A percentile compares a stretch with the other conserved stretches of the same genome.
These are phyloP conservation scores for Suhomyces maxii DNA, from an alignment of 1,139 yeast species.

Conservation along the genomic window DNA sequence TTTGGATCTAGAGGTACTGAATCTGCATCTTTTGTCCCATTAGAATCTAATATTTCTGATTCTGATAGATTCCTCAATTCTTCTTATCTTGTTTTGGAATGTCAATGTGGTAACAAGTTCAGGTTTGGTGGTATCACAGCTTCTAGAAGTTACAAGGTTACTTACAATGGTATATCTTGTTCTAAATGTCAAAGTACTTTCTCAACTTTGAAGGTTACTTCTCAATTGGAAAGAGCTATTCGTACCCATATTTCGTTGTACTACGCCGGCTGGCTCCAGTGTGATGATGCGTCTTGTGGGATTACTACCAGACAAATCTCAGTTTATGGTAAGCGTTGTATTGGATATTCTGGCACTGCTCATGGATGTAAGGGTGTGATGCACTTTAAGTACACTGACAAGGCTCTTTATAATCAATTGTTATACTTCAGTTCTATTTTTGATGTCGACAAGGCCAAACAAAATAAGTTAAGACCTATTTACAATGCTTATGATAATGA, in stretches of 20 bases:
- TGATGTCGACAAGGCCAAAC: conserved; percentile 78
- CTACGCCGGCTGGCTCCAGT: conserved; percentile 81
- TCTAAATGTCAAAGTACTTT: conserved; percentile 55
- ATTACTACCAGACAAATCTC: conserved; percentile 79
- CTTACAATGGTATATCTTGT: conserved; percentile 74
- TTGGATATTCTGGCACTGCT: conserved; percentile 61
- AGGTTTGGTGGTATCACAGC: conserved; percentile 73
- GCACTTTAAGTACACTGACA: conserved; percentile 75
- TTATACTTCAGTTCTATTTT: conserved; percentile 77
- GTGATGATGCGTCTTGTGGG: conserved; percentile 87
- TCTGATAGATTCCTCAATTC: conserved; percentile 76
- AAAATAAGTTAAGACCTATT: conserved; percentile 51
- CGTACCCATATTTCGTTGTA: conserved; percentile 71
- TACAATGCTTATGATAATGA: conserved; percentile 26
- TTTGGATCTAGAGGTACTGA: conserved; percentile 55
- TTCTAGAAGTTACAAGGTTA: conserved; percentile 57
- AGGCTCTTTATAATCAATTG: conserved; percentile 82
- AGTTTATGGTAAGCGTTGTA: conserved; percentile 86
- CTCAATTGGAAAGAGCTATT: conserved; percentile 73
- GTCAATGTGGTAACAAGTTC: conserved; percentile 65
- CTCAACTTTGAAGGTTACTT: conserved; percentile 54
- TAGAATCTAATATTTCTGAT: conserved; percentile 82
- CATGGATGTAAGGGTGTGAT: conserved; percentile 82
- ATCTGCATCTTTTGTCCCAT: conserved; percentile 49
- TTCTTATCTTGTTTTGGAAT: conserved; percentile 53